phyloP scores from a whole-genome alignment of 805 yeast species.

The Suhomyces prunicola region DNA sequence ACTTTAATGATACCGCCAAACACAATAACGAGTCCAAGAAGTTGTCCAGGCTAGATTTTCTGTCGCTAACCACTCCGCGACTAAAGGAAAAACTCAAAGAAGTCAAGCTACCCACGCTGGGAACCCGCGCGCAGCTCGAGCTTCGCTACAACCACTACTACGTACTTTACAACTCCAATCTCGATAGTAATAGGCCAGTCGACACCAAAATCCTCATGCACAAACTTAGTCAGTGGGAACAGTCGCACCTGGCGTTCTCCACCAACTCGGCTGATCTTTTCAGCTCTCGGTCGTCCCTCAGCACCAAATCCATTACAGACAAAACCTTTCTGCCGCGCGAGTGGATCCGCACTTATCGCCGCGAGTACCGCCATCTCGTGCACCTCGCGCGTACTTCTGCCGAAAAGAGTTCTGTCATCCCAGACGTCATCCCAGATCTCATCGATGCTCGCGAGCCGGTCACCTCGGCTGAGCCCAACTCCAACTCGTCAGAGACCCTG shows the following conservation, averaged over 20 bases:
- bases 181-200: constrained; percentile 67
- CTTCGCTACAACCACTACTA: constrained; percentile 74
- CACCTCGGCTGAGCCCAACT: neutral
- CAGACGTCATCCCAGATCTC: neutral
- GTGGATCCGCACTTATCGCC: constrained; percentile 41
- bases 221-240: constrained; percentile 67
- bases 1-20: constrained; percentile 26
- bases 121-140: constrained; percentile 63
- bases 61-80: constrained; percentile 54
- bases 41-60: constrained; percentile 63
- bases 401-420: constrained; percentile 23
- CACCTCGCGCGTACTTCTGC: constrained; percentile 12
- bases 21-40: constrained; percentile 32
- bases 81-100: constrained; percentile 57
- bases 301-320: constrained; percentile 36
- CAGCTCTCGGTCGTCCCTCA: constrained; percentile 14
- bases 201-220: constrained; percentile 52
- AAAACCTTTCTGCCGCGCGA: constrained; percentile 45
- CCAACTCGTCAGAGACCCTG: neutral
- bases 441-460: neutral
- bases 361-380: constrained; percentile 39
- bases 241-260: constrained; percentile 31
- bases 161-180: constrained; percentile 75
- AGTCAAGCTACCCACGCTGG: constrained; percentile 56
- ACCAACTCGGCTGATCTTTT: constrained; percentile 23